phyloP scores from a whole-genome alignment of 495 filamentous ascomycete genomes.

The Penicillium herquei region DNA sequence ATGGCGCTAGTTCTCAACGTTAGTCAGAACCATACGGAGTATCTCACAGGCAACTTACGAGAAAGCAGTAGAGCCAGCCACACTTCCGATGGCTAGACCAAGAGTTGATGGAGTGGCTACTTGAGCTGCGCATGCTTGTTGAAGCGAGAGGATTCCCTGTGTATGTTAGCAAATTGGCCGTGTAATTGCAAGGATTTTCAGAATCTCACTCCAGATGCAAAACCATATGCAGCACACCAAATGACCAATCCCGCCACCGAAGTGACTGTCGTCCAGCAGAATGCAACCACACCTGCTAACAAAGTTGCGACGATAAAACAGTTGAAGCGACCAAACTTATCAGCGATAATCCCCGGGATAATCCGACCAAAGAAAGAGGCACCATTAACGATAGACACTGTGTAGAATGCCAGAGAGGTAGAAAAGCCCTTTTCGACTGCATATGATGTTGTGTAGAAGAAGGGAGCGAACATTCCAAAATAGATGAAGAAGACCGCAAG shows the following conservation, averaged over 20 bases:
- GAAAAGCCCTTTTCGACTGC: constrained; percentile 36
- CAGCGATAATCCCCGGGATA: constrained; percentile 58
- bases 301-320: constrained; percentile 58
- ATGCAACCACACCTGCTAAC: constrained; percentile 50
- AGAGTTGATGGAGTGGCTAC: constrained; percentile 29
- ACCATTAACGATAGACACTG: constrained; percentile 48
- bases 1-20: constrained; percentile 25
- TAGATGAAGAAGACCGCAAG: constrained; percentile 40
- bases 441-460: constrained; percentile 43
- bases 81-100: constrained; percentile 32
- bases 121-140: constrained; percentile 42
- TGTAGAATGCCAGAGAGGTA: constrained; percentile 36
- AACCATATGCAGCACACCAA: constrained; percentile 38
- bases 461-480: constrained; percentile 49
- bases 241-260: constrained; percentile 34
- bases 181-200: neutral
- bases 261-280: constrained; percentile 39
- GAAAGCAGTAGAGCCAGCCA: constrained; percentile 33
- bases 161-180: neutral
- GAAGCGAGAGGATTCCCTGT: constrained; percentile 40
- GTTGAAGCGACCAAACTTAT: constrained; percentile 70
- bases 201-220: constrained; percentile 38
- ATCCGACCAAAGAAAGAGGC: constrained; percentile 43
- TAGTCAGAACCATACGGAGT: neutral
- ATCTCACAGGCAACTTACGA: constrained; percentile 24